These are phyloP conservation scores for Neoboletus magnificus DNA, from an alignment of 768 basidiomycete species.

Conservation along the genomic window DNA sequence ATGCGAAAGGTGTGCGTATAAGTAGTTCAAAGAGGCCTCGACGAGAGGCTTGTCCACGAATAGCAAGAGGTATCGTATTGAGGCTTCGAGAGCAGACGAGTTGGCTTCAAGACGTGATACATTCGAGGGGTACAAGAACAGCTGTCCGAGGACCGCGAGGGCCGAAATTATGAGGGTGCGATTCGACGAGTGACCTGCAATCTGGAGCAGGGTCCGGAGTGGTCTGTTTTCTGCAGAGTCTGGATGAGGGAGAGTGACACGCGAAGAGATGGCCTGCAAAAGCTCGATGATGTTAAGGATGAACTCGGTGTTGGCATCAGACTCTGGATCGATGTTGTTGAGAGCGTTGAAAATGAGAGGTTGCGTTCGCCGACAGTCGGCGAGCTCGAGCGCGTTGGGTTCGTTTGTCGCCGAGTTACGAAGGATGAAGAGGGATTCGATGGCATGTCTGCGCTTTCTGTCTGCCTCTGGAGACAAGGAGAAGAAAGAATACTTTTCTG, in stretches of 20 bases:
- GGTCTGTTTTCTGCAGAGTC: constrained; percentile 44
- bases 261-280: constrained; percentile 56
- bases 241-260: constrained; percentile 39
- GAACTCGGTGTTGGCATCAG: constrained; percentile 72
- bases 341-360: constrained; percentile 66
- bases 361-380: constrained; percentile 56
- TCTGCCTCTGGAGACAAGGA: constrained; percentile 48
- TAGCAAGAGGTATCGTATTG: constrained; percentile 72
- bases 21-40: constrained; percentile 68
- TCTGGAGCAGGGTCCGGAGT: constrained; percentile 51
- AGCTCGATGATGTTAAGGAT: constrained; percentile 70
- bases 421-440: constrained; percentile 81
- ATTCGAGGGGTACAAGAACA: constrained; percentile 64
- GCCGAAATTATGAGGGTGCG: constrained; percentile 72
- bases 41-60: constrained; percentile 66
- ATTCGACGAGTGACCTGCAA: constrained; percentile 59
- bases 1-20: constrained; percentile 74
- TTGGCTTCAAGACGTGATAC: constrained; percentile 47
- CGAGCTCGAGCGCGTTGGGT: constrained; percentile 60
- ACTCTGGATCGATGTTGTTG: constrained; percentile 52
- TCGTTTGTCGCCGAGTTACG: constrained; percentile 80
- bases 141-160: constrained; percentile 53
- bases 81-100: constrained; percentile 58
- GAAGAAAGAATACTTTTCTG: constrained; percentile 49
- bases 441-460: constrained; percentile 67